Percentiles rank a stretch among this genome's conserved stretches.
phyloP scores from a whole-genome alignment of 176 grass and related monocot genomes.

The Puccinellia tenuiflora region DNA sequence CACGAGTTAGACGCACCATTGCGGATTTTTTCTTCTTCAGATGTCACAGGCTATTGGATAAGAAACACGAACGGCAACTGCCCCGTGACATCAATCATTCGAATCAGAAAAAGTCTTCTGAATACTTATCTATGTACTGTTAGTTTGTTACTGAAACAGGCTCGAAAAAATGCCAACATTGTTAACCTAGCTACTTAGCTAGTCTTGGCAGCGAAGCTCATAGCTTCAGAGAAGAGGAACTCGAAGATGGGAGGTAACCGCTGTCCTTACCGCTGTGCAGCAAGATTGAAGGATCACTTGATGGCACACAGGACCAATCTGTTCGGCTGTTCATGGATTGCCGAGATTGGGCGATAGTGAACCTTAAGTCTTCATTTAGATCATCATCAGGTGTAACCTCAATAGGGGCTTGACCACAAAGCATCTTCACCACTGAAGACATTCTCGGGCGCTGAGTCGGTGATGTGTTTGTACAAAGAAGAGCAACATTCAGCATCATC shows the following conservation, averaged over 20 bases:
- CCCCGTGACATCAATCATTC: neutral
- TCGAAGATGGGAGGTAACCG: constrained; percentile 37
- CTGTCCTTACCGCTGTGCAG: constrained; percentile 30
- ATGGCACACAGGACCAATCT: constrained; percentile 16
- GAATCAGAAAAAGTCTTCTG: neutral
- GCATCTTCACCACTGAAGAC: constrained; percentile 76
- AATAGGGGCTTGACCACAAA: constrained; percentile 44
- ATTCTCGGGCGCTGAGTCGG: constrained; percentile 60
- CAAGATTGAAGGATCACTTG: constrained; percentile 39
- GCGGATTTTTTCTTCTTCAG: too few species aligned
- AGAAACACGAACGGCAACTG: neutral
- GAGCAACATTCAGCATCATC: constrained; percentile 50
- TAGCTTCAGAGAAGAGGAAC: constrained; percentile 34
- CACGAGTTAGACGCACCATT: neutral
- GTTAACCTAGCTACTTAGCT: constrained; percentile 6
- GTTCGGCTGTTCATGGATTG: constrained; percentile 25
- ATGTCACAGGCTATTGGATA: neutral
- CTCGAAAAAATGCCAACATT: neutral
- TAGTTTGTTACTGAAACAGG: neutral
- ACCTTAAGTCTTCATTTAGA: constrained; percentile 13
- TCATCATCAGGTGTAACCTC: constrained; percentile 28
- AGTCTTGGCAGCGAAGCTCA: neutral
- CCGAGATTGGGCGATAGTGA: neutral
- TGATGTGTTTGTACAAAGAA: constrained; percentile 59
- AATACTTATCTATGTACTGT: constrained; percentile 14